A percentile compares a stretch with the other conserved stretches of the same genome.
Evolutionary conservation across 345 rosid genomes (phyloP).

Genomic region (Salix suchowensis): DNA sequence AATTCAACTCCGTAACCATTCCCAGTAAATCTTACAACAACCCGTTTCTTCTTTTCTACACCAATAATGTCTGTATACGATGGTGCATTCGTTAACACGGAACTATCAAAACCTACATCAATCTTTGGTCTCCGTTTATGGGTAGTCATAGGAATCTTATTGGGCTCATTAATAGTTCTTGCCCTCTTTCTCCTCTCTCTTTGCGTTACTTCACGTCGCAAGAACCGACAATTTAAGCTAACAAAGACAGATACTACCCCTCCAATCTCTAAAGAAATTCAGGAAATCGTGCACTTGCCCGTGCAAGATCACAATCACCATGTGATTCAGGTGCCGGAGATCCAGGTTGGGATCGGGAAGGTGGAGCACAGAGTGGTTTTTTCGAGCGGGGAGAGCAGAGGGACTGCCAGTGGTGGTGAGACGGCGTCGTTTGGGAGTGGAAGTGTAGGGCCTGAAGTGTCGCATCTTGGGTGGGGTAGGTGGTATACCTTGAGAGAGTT

Average conservation of each 20-base stretch:
- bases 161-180: constrained; percentile 78
- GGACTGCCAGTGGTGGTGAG: constrained; percentile 55
- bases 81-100: constrained; percentile 58
- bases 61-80: constrained; percentile 50
- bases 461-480: constrained; percentile 96
- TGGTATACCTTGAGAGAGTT: constrained; percentile 93
- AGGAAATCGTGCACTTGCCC: constrained; percentile 54
- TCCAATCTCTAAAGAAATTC: constrained; percentile 79
- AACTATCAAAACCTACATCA: constrained; percentile 82
- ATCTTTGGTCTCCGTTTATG: constrained; percentile 85
- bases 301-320: constrained; percentile 30
- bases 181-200: constrained; percentile 84
- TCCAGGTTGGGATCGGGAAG: constrained; percentile 86
- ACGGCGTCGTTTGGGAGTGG: constrained; percentile 64
- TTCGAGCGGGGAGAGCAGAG: constrained; percentile 84
- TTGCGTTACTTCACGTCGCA: constrained; percentile 79
- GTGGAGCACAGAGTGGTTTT: constrained; percentile 84
- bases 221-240: constrained; percentile 21
- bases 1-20: too few species aligned
- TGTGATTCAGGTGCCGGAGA: constrained; percentile 47
- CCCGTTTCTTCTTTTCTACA: background rate
- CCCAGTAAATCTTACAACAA: too few species aligned
- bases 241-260: constrained; percentile 38
- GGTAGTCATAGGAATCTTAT: constrained; percentile 81
- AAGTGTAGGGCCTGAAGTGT: constrained; percentile 78